Conservation (phyloP, 345 rosid genomes). For the Psidium guajava region DNA sequence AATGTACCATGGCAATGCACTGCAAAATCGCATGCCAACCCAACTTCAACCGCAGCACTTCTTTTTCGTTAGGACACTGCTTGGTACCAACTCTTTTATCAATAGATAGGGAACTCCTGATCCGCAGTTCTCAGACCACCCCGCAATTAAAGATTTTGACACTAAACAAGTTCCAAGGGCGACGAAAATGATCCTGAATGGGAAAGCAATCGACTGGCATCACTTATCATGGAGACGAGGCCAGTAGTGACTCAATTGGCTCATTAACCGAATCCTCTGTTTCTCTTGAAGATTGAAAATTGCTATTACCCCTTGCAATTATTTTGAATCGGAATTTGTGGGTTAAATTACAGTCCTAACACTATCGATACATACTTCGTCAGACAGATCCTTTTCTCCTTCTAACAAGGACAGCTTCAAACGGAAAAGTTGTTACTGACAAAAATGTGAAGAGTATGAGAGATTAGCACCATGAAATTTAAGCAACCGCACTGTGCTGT, state of each 20-base stretch:
- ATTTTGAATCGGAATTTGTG: not conserved
- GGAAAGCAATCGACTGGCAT: not conserved
- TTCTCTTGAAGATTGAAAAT: not conserved
- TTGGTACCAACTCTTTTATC: not conserved
- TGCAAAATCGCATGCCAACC: not conserved
- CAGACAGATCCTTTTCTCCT: not conserved
- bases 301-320: not conserved
- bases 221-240: not conserved
- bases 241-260: not conserved
- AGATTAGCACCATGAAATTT: not conserved
- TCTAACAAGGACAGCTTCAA: not conserved
- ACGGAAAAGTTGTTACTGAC: not conserved
- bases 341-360: not conserved
- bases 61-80: not conserved
- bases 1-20: not conserved
- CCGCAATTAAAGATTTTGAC: not conserved
- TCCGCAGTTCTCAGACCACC: not conserved
- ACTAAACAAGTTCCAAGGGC: not conserved
- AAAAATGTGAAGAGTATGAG: not conserved
- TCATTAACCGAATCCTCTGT: not conserved
- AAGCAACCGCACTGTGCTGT: conserved; percentile 23
- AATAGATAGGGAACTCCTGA: not conserved
- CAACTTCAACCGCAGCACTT: not conserved
- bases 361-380: not conserved
- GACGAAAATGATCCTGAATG: not conserved